These are phyloP conservation scores for Monilinia polystroma DNA, from an alignment of 2,329 filamentous ascomycete genomes.

Conservation along the genomic window DNA sequence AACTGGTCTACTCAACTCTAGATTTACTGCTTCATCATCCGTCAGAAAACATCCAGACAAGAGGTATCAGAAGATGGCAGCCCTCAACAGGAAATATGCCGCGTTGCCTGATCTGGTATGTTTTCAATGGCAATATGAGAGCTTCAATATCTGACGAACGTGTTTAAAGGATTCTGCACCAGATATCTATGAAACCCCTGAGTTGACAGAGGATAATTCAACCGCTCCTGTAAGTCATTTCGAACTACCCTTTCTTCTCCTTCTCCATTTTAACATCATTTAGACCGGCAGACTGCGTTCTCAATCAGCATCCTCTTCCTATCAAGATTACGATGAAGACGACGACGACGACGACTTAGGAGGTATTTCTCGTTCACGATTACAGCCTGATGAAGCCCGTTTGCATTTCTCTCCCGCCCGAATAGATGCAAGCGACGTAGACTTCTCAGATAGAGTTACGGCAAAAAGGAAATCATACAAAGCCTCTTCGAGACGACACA, in stretches of 20 bases:
- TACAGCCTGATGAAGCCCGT: conserved; percentile 78
- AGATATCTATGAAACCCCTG: conserved; percentile 95
- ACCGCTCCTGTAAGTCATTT: conserved; percentile 67
- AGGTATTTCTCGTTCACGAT: conserved; percentile 71
- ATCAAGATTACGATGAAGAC: conserved; percentile 62
- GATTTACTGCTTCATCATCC: background rate
- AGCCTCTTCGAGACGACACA: conserved; percentile 65
- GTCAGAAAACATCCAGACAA: background rate
- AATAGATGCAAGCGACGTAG: conserved; percentile 74
- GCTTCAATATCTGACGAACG: conserved; percentile 16
- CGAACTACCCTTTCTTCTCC: background rate
- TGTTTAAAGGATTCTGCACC: conserved; percentile 74
- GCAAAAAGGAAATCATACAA: conserved; percentile 82
- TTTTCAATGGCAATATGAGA: background rate
- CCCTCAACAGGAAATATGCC: conserved; percentile 74
- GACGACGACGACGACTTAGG: conserved; percentile 62
- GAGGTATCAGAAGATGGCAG: conserved; percentile 55
- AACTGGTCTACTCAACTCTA: background rate
- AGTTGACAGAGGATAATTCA: conserved; percentile 84
- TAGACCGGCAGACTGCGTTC: conserved; percentile 50
- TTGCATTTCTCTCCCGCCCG: conserved; percentile 72
- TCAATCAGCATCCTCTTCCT: conserved; percentile 52
- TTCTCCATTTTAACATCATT: conserved; percentile 19
- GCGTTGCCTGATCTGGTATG: conserved; percentile 74
- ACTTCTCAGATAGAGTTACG: conserved; percentile 87